Percentiles rank a stretch among this genome's conserved stretches.
Conservation (phyloP, 768 basidiomycete genomes). For the Boletus reticuloceps region DNA sequence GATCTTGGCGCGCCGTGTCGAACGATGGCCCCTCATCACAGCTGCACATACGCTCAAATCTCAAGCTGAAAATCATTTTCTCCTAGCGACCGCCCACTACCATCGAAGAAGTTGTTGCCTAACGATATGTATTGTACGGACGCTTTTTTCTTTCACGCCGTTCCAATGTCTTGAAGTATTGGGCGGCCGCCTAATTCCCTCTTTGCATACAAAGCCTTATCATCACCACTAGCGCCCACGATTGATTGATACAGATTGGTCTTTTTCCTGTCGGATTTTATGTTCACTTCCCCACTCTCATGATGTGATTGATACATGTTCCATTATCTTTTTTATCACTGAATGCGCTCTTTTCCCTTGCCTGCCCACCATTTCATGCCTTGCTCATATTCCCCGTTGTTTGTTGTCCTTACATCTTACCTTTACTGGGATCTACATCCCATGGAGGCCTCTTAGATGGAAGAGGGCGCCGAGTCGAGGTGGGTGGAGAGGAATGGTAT, state of each 20-base stretch:
- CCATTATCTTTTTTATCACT: constrained; percentile 22
- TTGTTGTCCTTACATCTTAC: constrained; percentile 71
- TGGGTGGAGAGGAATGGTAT: constrained; percentile 11
- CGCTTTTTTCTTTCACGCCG: constrained; percentile 70
- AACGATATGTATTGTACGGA: constrained; percentile 58
- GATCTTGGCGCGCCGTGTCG: constrained; percentile 26
- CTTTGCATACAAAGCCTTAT: constrained; percentile 24
- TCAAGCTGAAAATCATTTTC: constrained; percentile 16
- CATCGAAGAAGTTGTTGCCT: constrained; percentile 38
- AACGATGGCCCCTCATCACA: constrained; percentile 3
- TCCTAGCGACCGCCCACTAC: constrained; percentile 17
- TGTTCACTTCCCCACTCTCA: constrained; percentile 20
- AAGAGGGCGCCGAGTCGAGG: constrained; percentile 63
- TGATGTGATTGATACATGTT: constrained; percentile 24
- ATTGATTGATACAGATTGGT: constrained; percentile 29
- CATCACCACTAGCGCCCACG: constrained; percentile 33
- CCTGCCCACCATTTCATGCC: constrained; percentile 21
- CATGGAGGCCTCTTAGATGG: constrained; percentile 57
- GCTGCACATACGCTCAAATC: constrained; percentile 11
- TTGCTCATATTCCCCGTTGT: constrained; percentile 29
- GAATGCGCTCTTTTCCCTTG: constrained; percentile 17
- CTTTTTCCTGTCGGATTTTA: constrained; percentile 23
- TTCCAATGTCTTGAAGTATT: constrained; percentile 12
- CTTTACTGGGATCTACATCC: constrained; percentile 40
- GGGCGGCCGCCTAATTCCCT: constrained; percentile 32